A percentile compares a stretch with the other conserved stretches of the same genome.
Evolutionary conservation across 2,329 filamentous ascomycete genomes (phyloP).

Genomic region (Aspergillus phoenicis): DNA sequence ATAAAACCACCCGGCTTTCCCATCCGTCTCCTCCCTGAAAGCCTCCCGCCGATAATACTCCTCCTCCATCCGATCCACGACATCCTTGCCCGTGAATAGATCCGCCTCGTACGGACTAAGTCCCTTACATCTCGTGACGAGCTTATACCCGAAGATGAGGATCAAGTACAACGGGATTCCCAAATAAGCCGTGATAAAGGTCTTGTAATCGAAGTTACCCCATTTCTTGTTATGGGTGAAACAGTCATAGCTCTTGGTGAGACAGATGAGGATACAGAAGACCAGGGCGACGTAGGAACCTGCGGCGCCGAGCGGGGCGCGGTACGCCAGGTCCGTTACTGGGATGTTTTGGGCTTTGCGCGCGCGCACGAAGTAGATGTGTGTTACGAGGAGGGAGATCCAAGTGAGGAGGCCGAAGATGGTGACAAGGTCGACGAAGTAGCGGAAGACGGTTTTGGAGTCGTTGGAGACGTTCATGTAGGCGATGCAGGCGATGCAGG

Average conservation of each 20-base stretch:
- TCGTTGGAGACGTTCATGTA: constrained; percentile 67
- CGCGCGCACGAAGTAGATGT: constrained; percentile 67
- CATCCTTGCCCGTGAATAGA: constrained; percentile 72
- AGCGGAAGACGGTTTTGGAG: constrained; percentile 60
- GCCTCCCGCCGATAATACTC: constrained; percentile 62
- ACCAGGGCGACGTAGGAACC: constrained; percentile 69
- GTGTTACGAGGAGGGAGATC: constrained; percentile 68
- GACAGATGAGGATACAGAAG: constrained; percentile 71
- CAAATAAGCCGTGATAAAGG: constrained; percentile 75
- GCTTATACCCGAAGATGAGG: constrained; percentile 70
- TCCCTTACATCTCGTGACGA: constrained; percentile 56
- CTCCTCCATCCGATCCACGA: constrained; percentile 72
- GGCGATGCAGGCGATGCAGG: constrained; percentile 66
- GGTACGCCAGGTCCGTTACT: constrained; percentile 61
- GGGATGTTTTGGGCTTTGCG: constrained; percentile 63
- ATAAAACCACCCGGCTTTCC: constrained; percentile 57
- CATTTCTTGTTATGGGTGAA: constrained; percentile 59
- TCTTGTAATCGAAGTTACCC: constrained; percentile 69
- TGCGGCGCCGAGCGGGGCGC: constrained; percentile 69
- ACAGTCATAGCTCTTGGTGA: constrained; percentile 81
- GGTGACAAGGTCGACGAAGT: constrained; percentile 69
- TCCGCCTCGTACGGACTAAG: constrained; percentile 64
- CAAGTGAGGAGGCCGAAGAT: constrained; percentile 69
- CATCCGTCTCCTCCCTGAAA: constrained; percentile 40
- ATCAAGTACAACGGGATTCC: constrained; percentile 75